Percentiles rank a stretch among this genome's conserved stretches.
These are phyloP conservation scores for Acacia crassicarpa DNA, from an alignment of 306 rosid genomes.

Conservation along the genomic window DNA sequence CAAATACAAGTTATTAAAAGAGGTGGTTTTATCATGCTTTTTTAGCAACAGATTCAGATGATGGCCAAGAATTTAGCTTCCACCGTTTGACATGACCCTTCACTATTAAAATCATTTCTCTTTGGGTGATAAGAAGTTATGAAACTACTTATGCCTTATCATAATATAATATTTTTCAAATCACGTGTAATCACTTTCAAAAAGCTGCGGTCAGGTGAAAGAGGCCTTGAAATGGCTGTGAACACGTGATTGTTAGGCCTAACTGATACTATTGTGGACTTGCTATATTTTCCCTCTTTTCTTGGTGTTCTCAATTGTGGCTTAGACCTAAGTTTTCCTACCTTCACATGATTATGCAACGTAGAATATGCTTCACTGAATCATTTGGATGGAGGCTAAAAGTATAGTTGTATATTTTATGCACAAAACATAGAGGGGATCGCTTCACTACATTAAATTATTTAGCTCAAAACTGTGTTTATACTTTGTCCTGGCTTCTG, in stretches of 20 bases:
- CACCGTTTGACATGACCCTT: neutral
- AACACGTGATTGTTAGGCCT: neutral
- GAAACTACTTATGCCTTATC: neutral
- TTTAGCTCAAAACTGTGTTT: neutral
- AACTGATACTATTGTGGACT: neutral
- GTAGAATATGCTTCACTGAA: neutral
- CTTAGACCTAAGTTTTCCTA: neutral
- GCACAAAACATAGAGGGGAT: neutral
- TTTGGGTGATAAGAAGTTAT: conserved; percentile 5
- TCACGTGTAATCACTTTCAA: neutral
- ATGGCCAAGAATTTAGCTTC: conserved; percentile 10
- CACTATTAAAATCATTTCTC: conserved; percentile 4
- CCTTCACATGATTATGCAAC: neutral
- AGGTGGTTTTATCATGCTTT: neutral
- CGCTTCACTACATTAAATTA: neutral
- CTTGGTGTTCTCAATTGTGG: neutral
- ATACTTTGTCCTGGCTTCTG: conserved; percentile 20
- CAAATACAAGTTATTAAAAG: neutral
- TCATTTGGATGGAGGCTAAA: neutral
- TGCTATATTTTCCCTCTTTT: neutral
- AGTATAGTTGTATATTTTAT: neutral
- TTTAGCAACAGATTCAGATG: neutral
- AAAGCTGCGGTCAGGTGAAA: conserved; percentile 2
- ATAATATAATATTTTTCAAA: neutral
- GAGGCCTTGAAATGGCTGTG: conserved; percentile 4